These are phyloP conservation scores for Cyberlindnera japonica DNA, from an alignment of 805 yeast genomes.

Conservation along the genomic window DNA sequence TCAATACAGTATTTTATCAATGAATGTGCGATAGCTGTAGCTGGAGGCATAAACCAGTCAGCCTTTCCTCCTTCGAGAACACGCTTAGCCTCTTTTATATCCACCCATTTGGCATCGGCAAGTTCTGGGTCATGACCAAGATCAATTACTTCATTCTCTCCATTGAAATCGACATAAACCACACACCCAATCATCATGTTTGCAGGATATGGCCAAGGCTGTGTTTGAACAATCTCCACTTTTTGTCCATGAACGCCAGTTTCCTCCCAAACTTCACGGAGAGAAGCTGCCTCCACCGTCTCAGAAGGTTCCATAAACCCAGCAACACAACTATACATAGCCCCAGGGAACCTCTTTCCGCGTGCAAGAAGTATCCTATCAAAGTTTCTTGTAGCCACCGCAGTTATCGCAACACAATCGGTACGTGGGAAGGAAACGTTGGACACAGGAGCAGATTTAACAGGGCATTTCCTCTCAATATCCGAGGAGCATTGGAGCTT, in stretches of 20 bases:
- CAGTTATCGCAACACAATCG: constrained; percentile 84
- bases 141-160: constrained; percentile 58
- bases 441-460: constrained; percentile 46
- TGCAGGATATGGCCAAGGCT: constrained; percentile 98
- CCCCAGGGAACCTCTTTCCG: constrained; percentile 54
- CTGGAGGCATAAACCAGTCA: constrained; percentile 26
- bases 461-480: constrained; percentile 28
- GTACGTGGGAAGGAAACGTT: constrained; percentile 90
- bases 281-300: constrained; percentile 81
- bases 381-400: constrained; percentile 60
- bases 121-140: constrained; percentile 84
- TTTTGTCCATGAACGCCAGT: constrained; percentile 69
- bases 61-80: constrained; percentile 18
- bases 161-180: constrained; percentile 70
- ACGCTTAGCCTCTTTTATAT: constrained; percentile 44
- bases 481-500: constrained; percentile 45
- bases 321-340: constrained; percentile 81
- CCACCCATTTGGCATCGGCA: constrained; percentile 84
- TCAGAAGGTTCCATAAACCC: constrained; percentile 97
- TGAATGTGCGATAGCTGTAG: constrained; percentile 28
- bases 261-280: constrained; percentile 93
- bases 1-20: constrained; percentile 24
- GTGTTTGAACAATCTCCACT: constrained; percentile 65
- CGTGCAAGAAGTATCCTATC: constrained; percentile 68
- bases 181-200: constrained; percentile 92